These are phyloP conservation scores for Podospora anserina DNA, from an alignment of 495 filamentous ascomycete genomes.

Conservation along the genomic window DNA sequence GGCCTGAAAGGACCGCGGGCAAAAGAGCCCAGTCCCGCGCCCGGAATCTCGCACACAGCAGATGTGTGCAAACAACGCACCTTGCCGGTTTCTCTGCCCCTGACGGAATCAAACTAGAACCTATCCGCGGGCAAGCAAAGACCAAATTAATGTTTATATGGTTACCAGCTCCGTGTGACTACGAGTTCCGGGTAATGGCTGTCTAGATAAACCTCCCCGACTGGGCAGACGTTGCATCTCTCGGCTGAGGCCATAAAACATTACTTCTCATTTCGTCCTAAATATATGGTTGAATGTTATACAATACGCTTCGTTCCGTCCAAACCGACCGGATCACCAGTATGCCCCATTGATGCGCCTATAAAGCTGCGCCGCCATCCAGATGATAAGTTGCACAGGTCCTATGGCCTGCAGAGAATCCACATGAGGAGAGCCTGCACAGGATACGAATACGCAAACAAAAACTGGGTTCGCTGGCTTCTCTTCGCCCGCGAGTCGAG, in stretches of 20 bases:
- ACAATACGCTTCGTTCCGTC: background rate
- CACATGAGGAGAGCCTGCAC: constrained; percentile 96
- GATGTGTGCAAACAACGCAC: background rate
- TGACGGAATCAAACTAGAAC: background rate
- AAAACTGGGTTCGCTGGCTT: constrained; percentile 87
- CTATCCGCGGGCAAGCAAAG: background rate
- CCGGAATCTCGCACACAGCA: background rate
- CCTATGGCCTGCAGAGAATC: constrained; percentile 60
- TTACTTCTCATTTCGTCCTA: background rate
- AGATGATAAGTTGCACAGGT: background rate
- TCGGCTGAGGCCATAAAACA: background rate
- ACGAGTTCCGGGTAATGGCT: background rate
- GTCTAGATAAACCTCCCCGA: background rate
- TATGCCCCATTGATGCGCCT: background rate
- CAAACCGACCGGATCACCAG: background rate
- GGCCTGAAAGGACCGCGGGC: too few relatives aligned
- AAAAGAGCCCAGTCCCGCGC: background rate
- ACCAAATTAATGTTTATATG: background rate
- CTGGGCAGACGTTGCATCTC: background rate
- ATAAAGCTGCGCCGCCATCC: background rate
- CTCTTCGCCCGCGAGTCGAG: constrained; percentile 66
- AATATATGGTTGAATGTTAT: background rate
- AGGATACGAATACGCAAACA: constrained; percentile 92
- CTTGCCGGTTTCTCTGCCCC: background rate
- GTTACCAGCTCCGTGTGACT: background rate